Evolutionary conservation across 495 filamentous ascomycete genomes (phyloP).

Genomic region (Neurospora terricola): DNA sequence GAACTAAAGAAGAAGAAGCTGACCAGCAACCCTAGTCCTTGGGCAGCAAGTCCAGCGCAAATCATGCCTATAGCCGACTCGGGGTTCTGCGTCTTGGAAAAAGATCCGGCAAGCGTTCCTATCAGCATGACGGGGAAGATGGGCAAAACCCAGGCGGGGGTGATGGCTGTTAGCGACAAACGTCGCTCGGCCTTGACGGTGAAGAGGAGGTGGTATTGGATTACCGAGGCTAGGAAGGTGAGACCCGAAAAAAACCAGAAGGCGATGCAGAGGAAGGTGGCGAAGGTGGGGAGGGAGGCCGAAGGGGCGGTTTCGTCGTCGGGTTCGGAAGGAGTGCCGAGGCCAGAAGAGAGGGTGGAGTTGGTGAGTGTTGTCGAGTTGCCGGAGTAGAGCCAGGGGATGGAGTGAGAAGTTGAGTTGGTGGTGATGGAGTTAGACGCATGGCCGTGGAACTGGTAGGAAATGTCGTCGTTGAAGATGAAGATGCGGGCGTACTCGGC

Average conservation of each 20-base stretch:
- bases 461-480: slow-evolving; percentile 29
- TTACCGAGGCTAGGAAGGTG: slow-evolving; percentile 33
- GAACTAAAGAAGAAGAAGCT: slow-evolving; percentile 43
- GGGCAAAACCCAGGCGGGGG: slow-evolving; percentile 48
- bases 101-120: slow-evolving; percentile 36
- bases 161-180: slow-evolving; percentile 30
- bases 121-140: slow-evolving; percentile 46
- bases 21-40: slow-evolving; percentile 42
- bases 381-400: not conserved
- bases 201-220: slow-evolving; percentile 45
- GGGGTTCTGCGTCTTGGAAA: slow-evolving; percentile 29
- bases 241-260: slow-evolving; percentile 45
- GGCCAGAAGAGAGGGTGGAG: not conserved
- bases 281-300: slow-evolving; percentile 25
- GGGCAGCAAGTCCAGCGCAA: slow-evolving; percentile 38
- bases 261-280: slow-evolving; percentile 27
- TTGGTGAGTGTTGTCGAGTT: not conserved
- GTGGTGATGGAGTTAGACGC: too few relatives aligned
- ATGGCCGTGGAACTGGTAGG: not conserved
- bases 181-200: slow-evolving; percentile 26
- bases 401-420: not conserved
- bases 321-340: not conserved
- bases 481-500: slow-evolving; percentile 44
- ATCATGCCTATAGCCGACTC: slow-evolving; percentile 32
- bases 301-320: slow-evolving; percentile 8